Percentiles rank a stretch among this genome's conserved stretches.
Conservation (phyloP, 768 basidiomycete species). For the Suillus alpinus region DNA sequence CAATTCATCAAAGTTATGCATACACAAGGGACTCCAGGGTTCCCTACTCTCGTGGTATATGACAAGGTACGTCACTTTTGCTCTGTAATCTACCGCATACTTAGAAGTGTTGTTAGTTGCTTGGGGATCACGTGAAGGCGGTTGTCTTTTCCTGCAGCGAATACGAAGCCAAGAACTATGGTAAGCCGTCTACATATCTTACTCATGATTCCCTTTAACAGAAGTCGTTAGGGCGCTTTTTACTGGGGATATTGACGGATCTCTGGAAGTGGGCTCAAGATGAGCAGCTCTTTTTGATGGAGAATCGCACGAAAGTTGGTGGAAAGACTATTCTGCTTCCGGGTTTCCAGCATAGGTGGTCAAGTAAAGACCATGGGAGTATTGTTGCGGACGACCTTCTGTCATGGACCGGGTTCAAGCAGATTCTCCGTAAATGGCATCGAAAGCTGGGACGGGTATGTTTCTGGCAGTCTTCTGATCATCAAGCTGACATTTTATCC, state of each 20-base stretch:
- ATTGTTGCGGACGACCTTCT: conserved; percentile 53
- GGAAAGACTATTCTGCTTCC: conserved; percentile 63
- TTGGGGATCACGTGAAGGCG: conserved; percentile 80
- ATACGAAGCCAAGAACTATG: conserved; percentile 93
- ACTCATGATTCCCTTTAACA: conserved; percentile 3
- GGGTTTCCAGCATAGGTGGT: conserved; percentile 60
- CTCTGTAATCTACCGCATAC: not conserved
- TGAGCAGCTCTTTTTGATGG: conserved; percentile 67
- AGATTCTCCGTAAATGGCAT: conserved; percentile 82
- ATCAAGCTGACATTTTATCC: not conserved
- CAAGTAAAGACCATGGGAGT: conserved; percentile 38
- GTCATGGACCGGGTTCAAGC: conserved; percentile 67
- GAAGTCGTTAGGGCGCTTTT: conserved; percentile 69
- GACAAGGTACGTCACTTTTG: conserved; percentile 55
- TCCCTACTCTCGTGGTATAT: conserved; percentile 82
- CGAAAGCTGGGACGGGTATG: conserved; percentile 67
- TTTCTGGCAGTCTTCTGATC: not conserved
- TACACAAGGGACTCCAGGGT: conserved; percentile 82
- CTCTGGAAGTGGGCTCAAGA: conserved; percentile 78
- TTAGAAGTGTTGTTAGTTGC: conserved; percentile 51
- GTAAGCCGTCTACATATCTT: conserved; percentile 37
- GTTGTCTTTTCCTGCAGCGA: conserved; percentile 93
- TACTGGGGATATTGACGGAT: conserved; percentile 75
- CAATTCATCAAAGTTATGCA: conserved; percentile 90
- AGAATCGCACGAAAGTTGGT: conserved; percentile 63